A percentile compares a stretch with the other conserved stretches of the same genome.
Evolutionary conservation across 345 rosid genomes (phyloP).

Genomic region (Euphorbia peplus): DNA sequence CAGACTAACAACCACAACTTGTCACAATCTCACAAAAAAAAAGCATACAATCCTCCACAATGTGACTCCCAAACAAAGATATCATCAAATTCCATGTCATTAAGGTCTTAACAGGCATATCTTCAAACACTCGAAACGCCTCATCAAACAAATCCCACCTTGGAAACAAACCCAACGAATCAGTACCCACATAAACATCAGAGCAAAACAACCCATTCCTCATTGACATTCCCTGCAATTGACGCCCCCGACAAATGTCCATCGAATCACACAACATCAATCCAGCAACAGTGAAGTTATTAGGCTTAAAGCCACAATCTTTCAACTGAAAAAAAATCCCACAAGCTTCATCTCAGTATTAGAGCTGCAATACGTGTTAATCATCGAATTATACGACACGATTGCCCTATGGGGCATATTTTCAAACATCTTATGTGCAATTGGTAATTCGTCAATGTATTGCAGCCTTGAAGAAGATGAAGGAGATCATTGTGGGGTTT

Average conservation of each 20-base stretch:
- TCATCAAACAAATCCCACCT: slow-evolving; percentile 48
- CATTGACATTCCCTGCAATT: slow-evolving; percentile 55
- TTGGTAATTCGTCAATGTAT: slow-evolving; percentile 28
- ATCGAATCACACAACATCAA: slow-evolving; percentile 50
- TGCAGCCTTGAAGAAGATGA: slow-evolving; percentile 44
- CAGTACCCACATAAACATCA: slow-evolving; percentile 69
- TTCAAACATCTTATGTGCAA: slow-evolving; percentile 64
- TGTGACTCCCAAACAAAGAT: slow-evolving; percentile 49
- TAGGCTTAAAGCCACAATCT: slow-evolving; percentile 42
- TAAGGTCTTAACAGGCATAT: slow-evolving; percentile 62
- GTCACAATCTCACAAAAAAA: slow-evolving; percentile 52
- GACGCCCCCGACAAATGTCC: slow-evolving; percentile 43
- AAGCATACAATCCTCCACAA: slow-evolving; percentile 38
- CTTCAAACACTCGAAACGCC: slow-evolving; percentile 48
- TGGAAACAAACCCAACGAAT: slow-evolving; percentile 64
- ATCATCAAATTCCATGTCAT: slow-evolving; percentile 76
- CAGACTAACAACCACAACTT: slow-evolving; percentile 38
- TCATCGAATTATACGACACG: slow-evolving; percentile 57
- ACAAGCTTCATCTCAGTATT: slow-evolving; percentile 45
- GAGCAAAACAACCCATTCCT: slow-evolving; percentile 55
- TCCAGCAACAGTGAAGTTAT: slow-evolving; percentile 52
- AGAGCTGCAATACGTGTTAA: slow-evolving; percentile 41
- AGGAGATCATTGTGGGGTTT: slow-evolving; percentile 41
- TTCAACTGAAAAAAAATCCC: slow-evolving; percentile 47
- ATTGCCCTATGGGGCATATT: slow-evolving; percentile 54